Percentiles rank a stretch among this genome's conserved stretches.
Evolutionary conservation across 2,329 filamentous ascomycete genomes (phyloP).

Genomic region (Fusarium goolgardi): DNA sequence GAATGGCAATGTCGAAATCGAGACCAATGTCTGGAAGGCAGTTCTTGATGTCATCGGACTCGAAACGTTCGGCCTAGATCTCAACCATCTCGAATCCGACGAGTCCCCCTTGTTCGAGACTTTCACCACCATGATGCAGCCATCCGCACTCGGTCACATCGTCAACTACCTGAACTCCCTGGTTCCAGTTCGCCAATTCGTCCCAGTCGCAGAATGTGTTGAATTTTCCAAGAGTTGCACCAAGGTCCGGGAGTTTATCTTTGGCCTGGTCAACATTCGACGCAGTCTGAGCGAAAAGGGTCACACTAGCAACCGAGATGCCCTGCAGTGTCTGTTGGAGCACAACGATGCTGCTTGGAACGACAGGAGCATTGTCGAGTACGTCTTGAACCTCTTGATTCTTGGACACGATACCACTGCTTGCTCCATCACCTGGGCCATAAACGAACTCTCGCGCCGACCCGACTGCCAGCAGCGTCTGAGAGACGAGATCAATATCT

Average conservation of each 20-base stretch:
- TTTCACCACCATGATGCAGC: slow-evolving; percentile 45
- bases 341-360: slow-evolving; percentile 42
- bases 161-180: slow-evolving; percentile 51
- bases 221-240: slow-evolving; percentile 51
- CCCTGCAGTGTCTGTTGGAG: slow-evolving; percentile 53
- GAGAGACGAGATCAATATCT: slow-evolving; percentile 51
- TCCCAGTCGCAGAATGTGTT: slow-evolving; percentile 52
- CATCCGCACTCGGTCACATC: slow-evolving; percentile 41
- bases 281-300: slow-evolving; percentile 10
- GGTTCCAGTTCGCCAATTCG: slow-evolving; percentile 52
- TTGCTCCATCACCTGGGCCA: slow-evolving; percentile 56
- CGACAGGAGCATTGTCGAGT: slow-evolving; percentile 48
- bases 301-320: slow-evolving; percentile 24
- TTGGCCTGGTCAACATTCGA: slow-evolving; percentile 29
- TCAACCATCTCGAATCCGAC: slow-evolving; percentile 49
- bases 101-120: slow-evolving; percentile 43
- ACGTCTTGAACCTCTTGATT: slow-evolving; percentile 57
- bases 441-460: slow-evolving; percentile 54
- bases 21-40: slow-evolving; percentile 48
- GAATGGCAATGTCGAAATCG: slow-evolving; percentile 39
- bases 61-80: slow-evolving; percentile 51
- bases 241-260: slow-evolving; percentile 49
- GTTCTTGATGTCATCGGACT: slow-evolving; percentile 53
- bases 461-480: slow-evolving; percentile 54
- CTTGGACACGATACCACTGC: slow-evolving; percentile 61